A percentile compares a stretch with the other conserved stretches of the same genome.
Conservation (phyloP, 768 basidiomycete genomes). For the Tylopilus plumbeoviolaceoides region DNA sequence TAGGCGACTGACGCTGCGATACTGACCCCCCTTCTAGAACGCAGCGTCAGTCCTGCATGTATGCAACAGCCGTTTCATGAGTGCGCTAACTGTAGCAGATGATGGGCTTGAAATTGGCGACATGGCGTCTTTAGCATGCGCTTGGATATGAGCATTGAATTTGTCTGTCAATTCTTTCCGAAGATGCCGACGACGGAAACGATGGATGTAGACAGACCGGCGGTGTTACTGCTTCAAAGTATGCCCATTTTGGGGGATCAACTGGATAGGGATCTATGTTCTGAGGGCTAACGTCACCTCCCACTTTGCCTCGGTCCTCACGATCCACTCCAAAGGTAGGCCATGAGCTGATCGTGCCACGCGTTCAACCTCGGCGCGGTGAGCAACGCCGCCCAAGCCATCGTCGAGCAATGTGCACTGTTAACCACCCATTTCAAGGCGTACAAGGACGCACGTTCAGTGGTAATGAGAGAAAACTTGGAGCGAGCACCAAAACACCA, state of each 20-base stretch:
- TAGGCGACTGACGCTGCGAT: constrained; percentile 33
- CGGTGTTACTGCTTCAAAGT: constrained; percentile 7
- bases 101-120: constrained; percentile 72
- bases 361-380: constrained; percentile 45
- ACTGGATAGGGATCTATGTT: background rate
- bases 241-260: constrained; percentile 10
- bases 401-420: constrained; percentile 64
- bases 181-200: constrained; percentile 10
- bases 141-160: constrained; percentile 36
- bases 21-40: constrained; percentile 58
- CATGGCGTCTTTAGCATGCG: constrained; percentile 41
- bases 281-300: constrained; percentile 44
- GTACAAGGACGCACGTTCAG: constrained; percentile 41
- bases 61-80: too few species aligned
- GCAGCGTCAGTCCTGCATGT: background rate
- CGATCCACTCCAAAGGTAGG: constrained; percentile 54
- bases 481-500: constrained; percentile 52
- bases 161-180: constrained; percentile 29
- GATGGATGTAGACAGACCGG: constrained; percentile 13
- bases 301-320: constrained; percentile 66
- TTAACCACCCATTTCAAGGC: constrained; percentile 45
- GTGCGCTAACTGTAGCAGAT: constrained; percentile 54
- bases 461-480: constrained; percentile 56
- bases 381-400: too few species aligned
- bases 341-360: constrained; percentile 64